Percentiles rank a stretch among this genome's conserved stretches.
phyloP scores from a whole-genome alignment of 2,329 filamentous ascomycete genomes.

The Colletotrichum sp. region DNA sequence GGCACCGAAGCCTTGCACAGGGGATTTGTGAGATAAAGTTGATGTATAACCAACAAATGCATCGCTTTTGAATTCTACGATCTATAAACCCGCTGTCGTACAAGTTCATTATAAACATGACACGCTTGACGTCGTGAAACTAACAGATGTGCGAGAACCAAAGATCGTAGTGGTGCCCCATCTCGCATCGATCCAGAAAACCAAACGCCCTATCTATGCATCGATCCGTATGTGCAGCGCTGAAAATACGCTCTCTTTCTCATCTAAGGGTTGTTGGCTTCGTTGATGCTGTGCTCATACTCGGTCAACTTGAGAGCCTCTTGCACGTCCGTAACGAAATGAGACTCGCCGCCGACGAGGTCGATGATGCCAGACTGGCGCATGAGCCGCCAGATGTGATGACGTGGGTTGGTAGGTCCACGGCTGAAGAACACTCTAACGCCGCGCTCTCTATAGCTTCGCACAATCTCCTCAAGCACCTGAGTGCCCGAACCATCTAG shows the following conservation, averaged over 20 bases:
- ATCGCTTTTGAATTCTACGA: conserved; percentile 1
- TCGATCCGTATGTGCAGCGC: neutral
- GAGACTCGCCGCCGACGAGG: conserved; percentile 74
- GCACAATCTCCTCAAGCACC: conserved; percentile 88
- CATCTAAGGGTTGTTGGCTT: neutral
- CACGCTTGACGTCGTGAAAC: neutral
- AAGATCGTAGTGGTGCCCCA: neutral
- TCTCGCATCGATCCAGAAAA: conserved; percentile 4
- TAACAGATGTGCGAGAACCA: neutral
- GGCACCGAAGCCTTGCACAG: neutral
- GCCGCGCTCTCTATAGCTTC: conserved; percentile 75
- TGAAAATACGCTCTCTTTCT: no score
- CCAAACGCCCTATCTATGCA: conserved; percentile 12
- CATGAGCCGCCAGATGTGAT: conserved; percentile 74
- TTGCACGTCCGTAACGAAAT: conserved; percentile 84
- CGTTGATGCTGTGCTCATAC: conserved; percentile 58
- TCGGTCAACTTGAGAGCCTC: conserved; percentile 86
- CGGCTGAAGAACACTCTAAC: conserved; percentile 79
- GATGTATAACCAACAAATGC: neutral
- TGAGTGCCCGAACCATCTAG: conserved; percentile 94
- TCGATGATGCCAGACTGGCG: conserved; percentile 84
- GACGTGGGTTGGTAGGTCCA: conserved; percentile 49
- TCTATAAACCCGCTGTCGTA: neutral
- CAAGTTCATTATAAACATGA: neutral
- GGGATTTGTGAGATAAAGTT: neutral